Percentiles rank a stretch among this genome's conserved stretches.
phyloP scores from a whole-genome alignment of 257 asterid species.

The Solanum peruvianum region DNA sequence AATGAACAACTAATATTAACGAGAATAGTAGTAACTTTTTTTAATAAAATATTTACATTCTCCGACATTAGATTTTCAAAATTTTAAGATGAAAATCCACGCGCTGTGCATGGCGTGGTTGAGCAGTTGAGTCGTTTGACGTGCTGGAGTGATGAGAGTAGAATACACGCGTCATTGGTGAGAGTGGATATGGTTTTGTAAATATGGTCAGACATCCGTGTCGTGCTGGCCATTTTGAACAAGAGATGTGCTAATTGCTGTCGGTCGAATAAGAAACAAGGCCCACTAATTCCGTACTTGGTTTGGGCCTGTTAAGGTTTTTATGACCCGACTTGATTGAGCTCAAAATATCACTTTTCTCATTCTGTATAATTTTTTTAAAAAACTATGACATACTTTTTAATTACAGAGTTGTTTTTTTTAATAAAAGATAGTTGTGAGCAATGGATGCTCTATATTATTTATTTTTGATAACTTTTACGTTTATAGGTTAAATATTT shows the following conservation, averaged over 20 bases:
- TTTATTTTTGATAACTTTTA: not conserved
- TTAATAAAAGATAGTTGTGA: not conserved
- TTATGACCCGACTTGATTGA: not conserved
- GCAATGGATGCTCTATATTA: not conserved
- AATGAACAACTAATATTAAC: too few relatives aligned
- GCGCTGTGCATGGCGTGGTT: not conserved
- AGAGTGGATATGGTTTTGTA: not conserved
- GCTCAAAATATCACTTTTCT: not conserved
- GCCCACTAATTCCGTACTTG: not conserved
- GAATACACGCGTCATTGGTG: not conserved
- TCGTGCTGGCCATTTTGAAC: not conserved
- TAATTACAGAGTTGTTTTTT: not conserved
- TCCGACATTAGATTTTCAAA: conserved; percentile 8
- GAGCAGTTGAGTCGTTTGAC: not conserved
- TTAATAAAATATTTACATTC: not conserved
- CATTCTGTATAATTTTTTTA: too few relatives aligned
- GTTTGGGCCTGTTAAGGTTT: not conserved
- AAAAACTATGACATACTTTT: too few relatives aligned
- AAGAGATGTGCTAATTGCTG: not conserved
- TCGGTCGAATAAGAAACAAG: conserved; percentile 3
- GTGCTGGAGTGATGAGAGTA: not conserved
- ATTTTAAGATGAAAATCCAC: not conserved
- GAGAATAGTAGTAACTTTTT: not conserved
- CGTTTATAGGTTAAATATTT: too few relatives aligned
- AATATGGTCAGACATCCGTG: not conserved